Percentiles rank a stretch among this genome's conserved stretches.
phyloP scores from a whole-genome alignment of 306 rosid genomes.

The Rosa chinensis region DNA sequence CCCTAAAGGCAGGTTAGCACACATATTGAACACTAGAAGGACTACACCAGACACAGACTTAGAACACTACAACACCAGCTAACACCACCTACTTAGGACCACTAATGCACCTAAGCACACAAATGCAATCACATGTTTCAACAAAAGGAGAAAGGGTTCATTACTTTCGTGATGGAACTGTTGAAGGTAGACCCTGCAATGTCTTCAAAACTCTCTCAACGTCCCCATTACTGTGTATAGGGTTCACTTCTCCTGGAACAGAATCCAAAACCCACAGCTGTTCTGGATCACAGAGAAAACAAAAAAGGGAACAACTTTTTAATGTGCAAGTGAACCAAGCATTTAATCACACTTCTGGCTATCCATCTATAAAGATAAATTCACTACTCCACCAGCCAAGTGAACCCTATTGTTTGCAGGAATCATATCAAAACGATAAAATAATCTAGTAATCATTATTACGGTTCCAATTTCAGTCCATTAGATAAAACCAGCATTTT shows the following conservation, averaged over 20 bases:
- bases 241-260: conserved; percentile 67
- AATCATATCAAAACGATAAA: not conserved
- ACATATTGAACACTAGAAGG: not conserved
- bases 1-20: not conserved
- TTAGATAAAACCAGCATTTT: too few relatives aligned
- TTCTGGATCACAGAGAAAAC: conserved; percentile 48
- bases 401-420: not conserved
- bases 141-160: conserved; percentile 23
- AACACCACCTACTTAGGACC: not conserved
- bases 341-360: not conserved
- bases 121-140: conserved; percentile 10
- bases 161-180: conserved; percentile 76
- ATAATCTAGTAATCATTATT: not conserved
- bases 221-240: conserved; percentile 60
- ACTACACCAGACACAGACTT: not conserved
- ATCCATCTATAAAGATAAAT: not conserved
- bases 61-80: not conserved
- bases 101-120: not conserved
- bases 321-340: conserved; percentile 22
- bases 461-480: not conserved
- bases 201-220: conserved; percentile 67
- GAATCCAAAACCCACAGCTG: conserved; percentile 97
- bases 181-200: conserved; percentile 66
- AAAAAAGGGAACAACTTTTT: conserved; percentile 7
- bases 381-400: not conserved